Evolutionary conservation across 495 filamentous ascomycete species (phyloP), one percentile per base, ranked within the genome.

Genomic region (Xylaria curta): DNA sequence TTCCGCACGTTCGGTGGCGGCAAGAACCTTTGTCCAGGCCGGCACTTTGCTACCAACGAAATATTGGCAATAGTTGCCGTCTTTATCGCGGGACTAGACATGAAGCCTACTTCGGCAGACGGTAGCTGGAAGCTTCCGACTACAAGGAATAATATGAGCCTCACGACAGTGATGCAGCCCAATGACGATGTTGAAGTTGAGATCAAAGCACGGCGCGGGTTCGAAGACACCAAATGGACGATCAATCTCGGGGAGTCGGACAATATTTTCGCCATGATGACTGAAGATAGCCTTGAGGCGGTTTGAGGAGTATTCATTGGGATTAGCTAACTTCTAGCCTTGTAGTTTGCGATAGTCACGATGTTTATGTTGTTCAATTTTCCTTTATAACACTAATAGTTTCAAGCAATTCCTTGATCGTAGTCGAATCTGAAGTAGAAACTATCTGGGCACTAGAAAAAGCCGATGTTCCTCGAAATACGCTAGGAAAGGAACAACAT

Each of bases 1-100:
- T 82, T 79, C 69, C 70, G 77, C n/a, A 68, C 71, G 0, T 80
- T 78, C 26, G 80, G 80, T 8, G 77, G 76, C 15, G 74, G 73
- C 0, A 68, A 72, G 9, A 70, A 70, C 24, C 69, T 80, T 4
- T 80, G 76, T 2, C n/a, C n/a, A n/a, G n/a, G n/a, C n/a, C n/a
- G n/a, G n/a, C n/a, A n/a, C n/a, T n/a, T n/a, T n/a, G n/a, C n/a
- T n/a, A n/a, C n/a, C n/a, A n/a, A n/a, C n/a, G n/a, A n/a, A n/a
- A n/a, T n/a, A n/a, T n/a, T n/a, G n/a, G 68, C 70, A 21, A 21
- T 78, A 36, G 74, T 70, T n/a, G 75, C 77, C 4, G 19, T 63
- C 24, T 76, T 77, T n/a, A 49, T 77, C 1, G 59, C 68, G 12
- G 68, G 75, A 67, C 61, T 77, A 1, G 75, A 79, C n/a, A 76